These are phyloP conservation scores for Middelhovenomyces tepae DNA, from an alignment of 805 yeast genomes.

Conservation along the genomic window DNA sequence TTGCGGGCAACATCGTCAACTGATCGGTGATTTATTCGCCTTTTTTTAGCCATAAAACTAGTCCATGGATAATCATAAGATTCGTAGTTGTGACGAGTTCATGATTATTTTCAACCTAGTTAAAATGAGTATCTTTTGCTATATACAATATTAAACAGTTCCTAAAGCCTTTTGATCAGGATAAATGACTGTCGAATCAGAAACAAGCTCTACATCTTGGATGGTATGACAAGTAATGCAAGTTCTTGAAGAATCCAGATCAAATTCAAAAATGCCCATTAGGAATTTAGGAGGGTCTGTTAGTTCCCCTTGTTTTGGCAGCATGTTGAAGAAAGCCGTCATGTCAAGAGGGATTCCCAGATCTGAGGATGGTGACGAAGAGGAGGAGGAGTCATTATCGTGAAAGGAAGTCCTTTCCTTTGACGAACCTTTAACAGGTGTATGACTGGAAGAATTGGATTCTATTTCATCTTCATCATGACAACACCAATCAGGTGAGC, in stretches of 20 bases:
- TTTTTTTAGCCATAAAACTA: too few relatives aligned
- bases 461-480: neutral
- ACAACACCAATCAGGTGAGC: too few relatives aligned
- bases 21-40: slow-evolving; percentile 3
- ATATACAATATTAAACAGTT: slow-evolving; percentile 3
- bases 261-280: slow-evolving; percentile 30
- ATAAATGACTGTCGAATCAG: too few relatives aligned
- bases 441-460: slow-evolving; percentile 3
- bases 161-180: slow-evolving; percentile 16
- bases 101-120: too few relatives aligned
- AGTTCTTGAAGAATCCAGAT: slow-evolving; percentile 21
- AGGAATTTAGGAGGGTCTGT: slow-evolving; percentile 29
- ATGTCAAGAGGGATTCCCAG: slow-evolving; percentile 1
- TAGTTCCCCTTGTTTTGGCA: slow-evolving; percentile 20
- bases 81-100: neutral
- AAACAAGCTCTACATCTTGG: slow-evolving; percentile 27
- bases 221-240: slow-evolving; percentile 22
- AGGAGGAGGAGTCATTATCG: slow-evolving; percentile 7
- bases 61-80: too few relatives aligned
- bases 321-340: slow-evolving; percentile 11
- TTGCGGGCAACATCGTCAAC: too few relatives aligned
- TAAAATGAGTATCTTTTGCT: neutral
- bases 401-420: too few relatives aligned
- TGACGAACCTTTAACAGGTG: too few relatives aligned
- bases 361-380: slow-evolving; percentile 8